Conservation (phyloP, 2,329 filamentous ascomycete genomes). For the Fusarium sp. region DNA sequence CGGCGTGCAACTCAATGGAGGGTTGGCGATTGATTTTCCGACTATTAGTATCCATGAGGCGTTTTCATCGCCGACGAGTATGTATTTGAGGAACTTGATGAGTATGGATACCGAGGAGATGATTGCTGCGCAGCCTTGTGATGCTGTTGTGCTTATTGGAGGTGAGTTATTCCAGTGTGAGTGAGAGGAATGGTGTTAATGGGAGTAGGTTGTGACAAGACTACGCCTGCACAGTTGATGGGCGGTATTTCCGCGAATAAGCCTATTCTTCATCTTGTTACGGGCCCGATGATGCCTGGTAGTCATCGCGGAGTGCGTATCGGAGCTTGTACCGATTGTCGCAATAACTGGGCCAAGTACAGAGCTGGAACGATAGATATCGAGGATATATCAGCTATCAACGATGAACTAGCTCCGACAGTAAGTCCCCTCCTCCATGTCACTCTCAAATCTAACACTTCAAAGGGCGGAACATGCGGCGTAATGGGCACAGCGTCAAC, state of each 20-base stretch:
- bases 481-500: constrained; percentile 95
- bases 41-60: constrained; percentile 78
- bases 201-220: constrained; percentile 75
- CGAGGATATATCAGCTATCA: constrained; percentile 76
- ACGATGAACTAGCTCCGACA: constrained; percentile 78
- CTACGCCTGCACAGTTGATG: constrained; percentile 79
- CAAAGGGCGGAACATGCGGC: constrained; percentile 79
- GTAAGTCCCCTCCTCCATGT: constrained; percentile 49
- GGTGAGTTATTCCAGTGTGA: constrained; percentile 54
- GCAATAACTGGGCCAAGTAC: constrained; percentile 78
- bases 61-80: constrained; percentile 77
- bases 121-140: constrained; percentile 77
- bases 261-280: constrained; percentile 74
- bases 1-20: constrained; percentile 74
- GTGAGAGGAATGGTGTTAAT: no score
- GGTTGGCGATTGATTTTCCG: constrained; percentile 77
- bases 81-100: constrained; percentile 81
- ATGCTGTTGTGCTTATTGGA: constrained; percentile 75
- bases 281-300: constrained; percentile 81
- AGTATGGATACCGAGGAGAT: constrained; percentile 85
- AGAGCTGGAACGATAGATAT: constrained; percentile 74
- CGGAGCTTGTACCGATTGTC: constrained; percentile 80
- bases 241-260: constrained; percentile 80
- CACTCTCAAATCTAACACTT: no score
- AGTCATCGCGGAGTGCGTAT: constrained; percentile 72